A percentile compares a stretch with the other conserved stretches of the same genome.
Conservation (phyloP, 139 green algal species). For the Dunaliella primolecta region DNA sequence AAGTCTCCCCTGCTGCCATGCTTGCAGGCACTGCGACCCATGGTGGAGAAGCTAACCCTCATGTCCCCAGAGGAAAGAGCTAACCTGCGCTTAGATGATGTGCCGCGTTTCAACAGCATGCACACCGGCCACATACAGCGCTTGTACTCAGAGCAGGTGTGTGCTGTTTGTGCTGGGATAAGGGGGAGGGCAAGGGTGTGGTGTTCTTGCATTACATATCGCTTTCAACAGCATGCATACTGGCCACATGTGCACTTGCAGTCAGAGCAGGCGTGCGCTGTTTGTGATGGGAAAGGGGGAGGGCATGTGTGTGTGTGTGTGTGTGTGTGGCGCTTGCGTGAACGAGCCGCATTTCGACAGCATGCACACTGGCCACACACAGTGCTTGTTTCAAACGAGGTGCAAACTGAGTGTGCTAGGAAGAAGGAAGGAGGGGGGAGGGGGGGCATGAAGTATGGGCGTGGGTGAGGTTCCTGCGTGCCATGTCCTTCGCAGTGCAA, state of each 20-base stretch:
- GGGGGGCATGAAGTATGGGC: too few relatives aligned
- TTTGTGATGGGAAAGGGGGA: too few relatives aligned
- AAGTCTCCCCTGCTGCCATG: conserved; percentile 11
- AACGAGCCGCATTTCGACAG: conserved; percentile 44
- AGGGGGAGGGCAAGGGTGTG: too few relatives aligned
- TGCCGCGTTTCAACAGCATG: conserved; percentile 49
- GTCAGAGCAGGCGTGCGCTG: conserved; percentile 42
- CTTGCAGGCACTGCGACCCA: conserved; percentile 52
- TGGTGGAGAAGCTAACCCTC: conserved; percentile 51
- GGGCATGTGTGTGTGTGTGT: too few relatives aligned
- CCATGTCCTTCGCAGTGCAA: too few relatives aligned
- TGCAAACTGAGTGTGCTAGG: conserved; percentile 31
- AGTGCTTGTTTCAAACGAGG: conserved; percentile 76
- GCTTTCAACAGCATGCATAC: conserved; percentile 71
- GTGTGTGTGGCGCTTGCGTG: too few relatives aligned
- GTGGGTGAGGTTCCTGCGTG: too few relatives aligned
- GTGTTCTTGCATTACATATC: too few relatives aligned
- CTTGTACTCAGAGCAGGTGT: conserved; percentile 77
- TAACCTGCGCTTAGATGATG: conserved; percentile 50
- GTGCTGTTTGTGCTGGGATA: conserved; percentile 36
- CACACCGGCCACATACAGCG: conserved; percentile 78
- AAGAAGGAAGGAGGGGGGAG: too few relatives aligned
- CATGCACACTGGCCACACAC: conserved; percentile 76
- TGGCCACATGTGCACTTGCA: conserved; percentile 85
- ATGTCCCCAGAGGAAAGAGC: conserved; percentile 66